Conservation (phyloP, 1,284 basidiomycete species). For the Puccinia coronata region DNA sequence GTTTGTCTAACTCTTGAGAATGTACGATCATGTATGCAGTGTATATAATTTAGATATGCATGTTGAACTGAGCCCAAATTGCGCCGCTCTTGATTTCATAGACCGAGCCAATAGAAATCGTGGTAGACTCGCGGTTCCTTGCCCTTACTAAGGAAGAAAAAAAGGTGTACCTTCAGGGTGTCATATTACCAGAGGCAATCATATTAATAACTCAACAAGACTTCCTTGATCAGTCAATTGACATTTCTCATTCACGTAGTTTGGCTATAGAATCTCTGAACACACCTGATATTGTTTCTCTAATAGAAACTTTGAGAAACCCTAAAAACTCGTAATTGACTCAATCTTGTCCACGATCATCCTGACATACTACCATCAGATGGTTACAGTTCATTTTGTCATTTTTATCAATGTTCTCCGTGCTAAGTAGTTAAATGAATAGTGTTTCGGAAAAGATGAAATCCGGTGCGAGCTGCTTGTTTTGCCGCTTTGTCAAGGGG, state of each 20-base stretch:
- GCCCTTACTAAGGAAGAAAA: neutral
- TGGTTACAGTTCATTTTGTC: too few species aligned
- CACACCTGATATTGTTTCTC: constrained; percentile 8
- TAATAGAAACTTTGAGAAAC: neutral
- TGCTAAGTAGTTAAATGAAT: too few species aligned
- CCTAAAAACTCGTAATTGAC: too few species aligned
- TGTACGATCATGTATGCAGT: neutral
- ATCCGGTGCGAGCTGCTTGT: too few species aligned
- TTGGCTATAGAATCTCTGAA: neutral
- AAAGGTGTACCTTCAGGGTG: neutral
- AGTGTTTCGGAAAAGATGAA: too few species aligned
- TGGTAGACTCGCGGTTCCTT: neutral
- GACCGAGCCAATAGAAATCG: neutral
- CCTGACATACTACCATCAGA: too few species aligned
- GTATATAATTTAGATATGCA: too few species aligned
- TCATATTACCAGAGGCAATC: neutral
- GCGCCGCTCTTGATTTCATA: neutral
- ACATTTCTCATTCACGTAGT: neutral
- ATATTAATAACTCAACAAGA: constrained; percentile 6
- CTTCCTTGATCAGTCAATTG: neutral
- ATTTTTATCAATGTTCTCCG: too few species aligned
- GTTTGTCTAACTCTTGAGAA: neutral
- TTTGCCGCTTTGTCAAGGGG: too few species aligned
- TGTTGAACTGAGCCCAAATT: neutral
- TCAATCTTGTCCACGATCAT: too few species aligned